A percentile compares a stretch with the other conserved stretches of the same genome.
These are phyloP conservation scores for Trichophyton mentagrophytes DNA, from an alignment of 2,329 filamentous ascomycete genomes.

Conservation along the genomic window DNA sequence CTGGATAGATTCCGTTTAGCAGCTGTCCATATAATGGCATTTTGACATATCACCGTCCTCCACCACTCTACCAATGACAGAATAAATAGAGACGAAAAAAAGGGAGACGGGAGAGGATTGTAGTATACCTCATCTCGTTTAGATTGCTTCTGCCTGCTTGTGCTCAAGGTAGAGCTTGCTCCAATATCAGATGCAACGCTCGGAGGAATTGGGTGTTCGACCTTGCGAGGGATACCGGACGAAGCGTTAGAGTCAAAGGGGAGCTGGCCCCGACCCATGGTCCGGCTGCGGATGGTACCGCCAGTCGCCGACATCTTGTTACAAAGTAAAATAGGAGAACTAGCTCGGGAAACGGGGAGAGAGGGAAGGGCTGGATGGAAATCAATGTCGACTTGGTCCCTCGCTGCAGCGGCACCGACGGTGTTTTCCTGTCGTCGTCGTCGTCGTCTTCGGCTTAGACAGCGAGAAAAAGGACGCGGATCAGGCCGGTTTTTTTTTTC, in stretches of 20 bases:
- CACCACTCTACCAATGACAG: background rate
- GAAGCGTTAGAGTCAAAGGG: constrained; percentile 41
- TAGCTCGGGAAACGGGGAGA: background rate
- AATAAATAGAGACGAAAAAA: background rate
- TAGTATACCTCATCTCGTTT: constrained; percentile 89
- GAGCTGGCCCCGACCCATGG: constrained; percentile 42
- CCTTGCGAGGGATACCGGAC: constrained; percentile 49
- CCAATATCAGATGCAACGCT: constrained; percentile 40
- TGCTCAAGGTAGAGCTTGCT: constrained; percentile 60
- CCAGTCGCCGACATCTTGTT: constrained; percentile 43
- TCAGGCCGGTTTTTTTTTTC: background rate
- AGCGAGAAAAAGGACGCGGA: background rate
- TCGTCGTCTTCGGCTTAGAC: background rate
- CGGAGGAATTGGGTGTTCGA: constrained; percentile 34
- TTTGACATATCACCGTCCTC: background rate
- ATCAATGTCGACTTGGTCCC: no score
- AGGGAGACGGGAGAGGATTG: background rate
- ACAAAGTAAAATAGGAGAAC: constrained; percentile 7
- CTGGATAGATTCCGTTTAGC: constrained; percentile 37
- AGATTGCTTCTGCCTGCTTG: constrained; percentile 88
- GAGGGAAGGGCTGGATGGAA: no score
- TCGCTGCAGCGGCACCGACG: no score
- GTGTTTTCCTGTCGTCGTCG: no score
- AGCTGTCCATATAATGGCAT: constrained; percentile 3
- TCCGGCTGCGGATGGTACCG: constrained; percentile 44